These are phyloP conservation scores for Aspergillus ochraceus DNA, from an alignment of 2,329 filamentous ascomycete species.

Conservation along the genomic window DNA sequence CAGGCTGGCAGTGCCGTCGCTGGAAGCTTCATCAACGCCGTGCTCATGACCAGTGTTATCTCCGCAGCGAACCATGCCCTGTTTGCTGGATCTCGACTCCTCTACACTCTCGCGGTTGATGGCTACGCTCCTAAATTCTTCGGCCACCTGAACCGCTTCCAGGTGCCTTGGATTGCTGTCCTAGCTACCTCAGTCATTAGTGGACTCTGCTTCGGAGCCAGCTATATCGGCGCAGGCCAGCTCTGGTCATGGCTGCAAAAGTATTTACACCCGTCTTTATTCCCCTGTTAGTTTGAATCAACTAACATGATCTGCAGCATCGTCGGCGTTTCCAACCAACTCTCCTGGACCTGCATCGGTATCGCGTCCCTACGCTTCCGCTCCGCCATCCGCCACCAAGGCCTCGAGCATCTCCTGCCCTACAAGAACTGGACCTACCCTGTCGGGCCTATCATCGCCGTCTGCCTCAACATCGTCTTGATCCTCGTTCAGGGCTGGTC, in stretches of 20 bases:
- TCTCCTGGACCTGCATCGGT: slow-evolving; percentile 64
- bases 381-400: slow-evolving; percentile 55
- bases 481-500: slow-evolving; percentile 63
- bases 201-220: slow-evolving; percentile 64
- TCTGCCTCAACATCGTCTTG: slow-evolving; percentile 59
- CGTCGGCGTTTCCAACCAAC: slow-evolving; percentile 67
- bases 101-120: slow-evolving; percentile 58
- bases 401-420: slow-evolving; percentile 61
- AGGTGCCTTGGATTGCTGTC: slow-evolving; percentile 56
- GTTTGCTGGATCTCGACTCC: slow-evolving; percentile 56
- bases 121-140: slow-evolving; percentile 59
- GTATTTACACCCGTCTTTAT: slow-evolving; percentile 33
- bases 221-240: slow-evolving; percentile 65
- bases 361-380: slow-evolving; percentile 67
- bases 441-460: slow-evolving; percentile 57
- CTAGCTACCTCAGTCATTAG: slow-evolving; percentile 55
- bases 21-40: slow-evolving; percentile 61
- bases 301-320: slow-evolving; percentile 41
- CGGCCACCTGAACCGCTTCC: slow-evolving; percentile 49
- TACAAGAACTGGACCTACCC: slow-evolving; percentile 70
- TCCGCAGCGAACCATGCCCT: slow-evolving; percentile 61
- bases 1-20: slow-evolving; percentile 56
- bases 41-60: slow-evolving; percentile 60
- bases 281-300: background rate
- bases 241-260: slow-evolving; percentile 69